These are phyloP conservation scores for Pulveroboletus sp. DNA, from an alignment of 768 basidiomycete genomes.

Conservation along the genomic window DNA sequence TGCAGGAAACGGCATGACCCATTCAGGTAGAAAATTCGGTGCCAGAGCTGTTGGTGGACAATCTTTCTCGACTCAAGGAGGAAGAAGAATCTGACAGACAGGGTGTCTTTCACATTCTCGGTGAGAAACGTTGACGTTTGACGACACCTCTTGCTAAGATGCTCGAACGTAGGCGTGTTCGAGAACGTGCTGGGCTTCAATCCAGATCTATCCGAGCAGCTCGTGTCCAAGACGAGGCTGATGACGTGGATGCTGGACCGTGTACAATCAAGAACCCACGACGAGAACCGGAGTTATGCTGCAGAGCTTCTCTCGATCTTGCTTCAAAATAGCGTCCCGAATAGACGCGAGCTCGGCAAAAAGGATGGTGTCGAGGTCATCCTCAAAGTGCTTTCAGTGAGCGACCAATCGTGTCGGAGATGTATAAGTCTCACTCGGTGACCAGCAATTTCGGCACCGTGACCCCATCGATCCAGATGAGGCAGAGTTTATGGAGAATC, in stretches of 20 bases:
- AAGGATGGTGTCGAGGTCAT: conserved; percentile 74
- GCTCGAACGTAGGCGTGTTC: conserved; percentile 63
- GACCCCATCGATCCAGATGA: conserved; percentile 89
- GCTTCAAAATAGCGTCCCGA: conserved; percentile 67
- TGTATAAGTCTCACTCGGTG: conserved; percentile 11
- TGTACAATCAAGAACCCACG: conserved; percentile 65
- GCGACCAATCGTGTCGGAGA: conserved; percentile 28
- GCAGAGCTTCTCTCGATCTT: conserved; percentile 92
- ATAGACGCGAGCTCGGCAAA: conserved; percentile 65
- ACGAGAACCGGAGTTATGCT: conserved; percentile 91
- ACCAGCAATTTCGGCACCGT: conserved; percentile 78
- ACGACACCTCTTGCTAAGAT: background rate
- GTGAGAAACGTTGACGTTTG: conserved; percentile 34
- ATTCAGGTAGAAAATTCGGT: conserved; percentile 76
- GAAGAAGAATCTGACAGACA: conserved; percentile 85
- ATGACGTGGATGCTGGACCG: conserved; percentile 78
- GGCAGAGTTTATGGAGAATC: conserved; percentile 96
- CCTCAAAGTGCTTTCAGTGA: conserved; percentile 76
- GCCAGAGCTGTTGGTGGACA: conserved; percentile 85
- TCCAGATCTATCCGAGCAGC: conserved; percentile 63
- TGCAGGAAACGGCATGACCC: conserved; percentile 4
- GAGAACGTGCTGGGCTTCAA: conserved; percentile 90
- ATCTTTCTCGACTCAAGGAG: conserved; percentile 85
- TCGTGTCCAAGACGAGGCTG: conserved; percentile 73
- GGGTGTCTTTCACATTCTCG: conserved; percentile 91